phyloP scores from a whole-genome alignment of 257 asterid species.

The Thymus mandschuricus region DNA sequence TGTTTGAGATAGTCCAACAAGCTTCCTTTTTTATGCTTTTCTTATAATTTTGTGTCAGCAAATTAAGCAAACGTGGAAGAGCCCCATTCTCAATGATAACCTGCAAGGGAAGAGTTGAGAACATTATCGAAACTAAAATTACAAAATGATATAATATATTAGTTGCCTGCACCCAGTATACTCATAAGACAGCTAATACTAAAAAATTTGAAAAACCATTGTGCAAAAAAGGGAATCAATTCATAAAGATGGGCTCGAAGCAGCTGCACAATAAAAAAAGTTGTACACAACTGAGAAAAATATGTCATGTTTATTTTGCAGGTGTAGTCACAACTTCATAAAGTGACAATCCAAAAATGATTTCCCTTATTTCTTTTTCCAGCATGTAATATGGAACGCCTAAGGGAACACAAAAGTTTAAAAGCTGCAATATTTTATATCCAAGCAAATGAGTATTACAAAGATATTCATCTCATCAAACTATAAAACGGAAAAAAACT shows the following conservation, averaged over 20 bases:
- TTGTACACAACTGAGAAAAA: neutral
- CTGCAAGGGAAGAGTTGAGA: conserved; percentile 34
- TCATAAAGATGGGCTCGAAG: neutral
- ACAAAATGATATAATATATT: too few species aligned
- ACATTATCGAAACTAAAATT: conserved; percentile 8
- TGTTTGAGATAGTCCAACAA: conserved; percentile 89
- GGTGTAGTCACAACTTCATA: neutral
- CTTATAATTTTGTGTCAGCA: conserved; percentile 59
- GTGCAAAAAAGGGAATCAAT: neutral
- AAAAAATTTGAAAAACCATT: neutral
- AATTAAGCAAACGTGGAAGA: conserved; percentile 64
- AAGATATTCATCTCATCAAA: neutral
- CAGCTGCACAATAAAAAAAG: neutral
- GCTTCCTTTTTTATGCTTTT: conserved; percentile 88
- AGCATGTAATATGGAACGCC: neutral
- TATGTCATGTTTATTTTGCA: neutral
- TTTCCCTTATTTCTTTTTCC: neutral
- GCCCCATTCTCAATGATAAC: conserved; percentile 66
- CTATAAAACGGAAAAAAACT: neutral
- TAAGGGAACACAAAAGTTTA: neutral
- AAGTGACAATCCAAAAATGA: neutral
- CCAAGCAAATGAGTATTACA: neutral
- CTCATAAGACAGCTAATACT: neutral
- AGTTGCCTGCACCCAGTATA: too few species aligned
- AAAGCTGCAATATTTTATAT: neutral